Conservation (phyloP, 192 early-diverging fungal genomes). For the Rhizophagus sp. region DNA sequence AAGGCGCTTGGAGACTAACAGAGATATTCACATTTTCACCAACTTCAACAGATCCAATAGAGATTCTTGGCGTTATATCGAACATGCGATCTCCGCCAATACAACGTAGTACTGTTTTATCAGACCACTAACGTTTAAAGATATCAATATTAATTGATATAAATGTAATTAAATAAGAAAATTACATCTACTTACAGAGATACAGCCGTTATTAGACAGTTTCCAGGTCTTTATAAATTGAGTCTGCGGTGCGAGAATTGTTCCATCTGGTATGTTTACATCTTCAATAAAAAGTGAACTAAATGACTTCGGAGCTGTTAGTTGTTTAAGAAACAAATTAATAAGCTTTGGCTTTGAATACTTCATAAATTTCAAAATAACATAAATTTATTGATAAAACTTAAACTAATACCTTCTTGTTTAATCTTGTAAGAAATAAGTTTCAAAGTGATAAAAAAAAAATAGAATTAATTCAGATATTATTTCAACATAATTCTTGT, state of each 20-base stretch:
- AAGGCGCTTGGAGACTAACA: conserved; percentile 65
- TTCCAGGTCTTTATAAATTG: conserved; percentile 74
- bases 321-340: too few species aligned
- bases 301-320: too few species aligned
- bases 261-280: conserved; percentile 66
- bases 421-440: too few species aligned
- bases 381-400: too few species aligned
- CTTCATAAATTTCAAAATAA: too few species aligned
- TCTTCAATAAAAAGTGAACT: conserved; percentile 62
- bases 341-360: too few species aligned
- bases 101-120: conserved; percentile 55
- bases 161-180: not conserved
- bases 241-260: conserved; percentile 50
- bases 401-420: too few species aligned
- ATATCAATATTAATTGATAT: not conserved
- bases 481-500: too few species aligned
- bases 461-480: too few species aligned
- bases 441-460: too few species aligned
- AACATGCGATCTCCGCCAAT: conserved; percentile 55
- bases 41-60: conserved; percentile 49
- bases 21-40: conserved; percentile 56
- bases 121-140: conserved; percentile 54
- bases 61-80: conserved; percentile 27
- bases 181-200: not conserved
- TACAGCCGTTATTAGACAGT: conserved; percentile 56